phyloP scores from a whole-genome alignment of 345 rosid species.

The Citropsis articulata region DNA sequence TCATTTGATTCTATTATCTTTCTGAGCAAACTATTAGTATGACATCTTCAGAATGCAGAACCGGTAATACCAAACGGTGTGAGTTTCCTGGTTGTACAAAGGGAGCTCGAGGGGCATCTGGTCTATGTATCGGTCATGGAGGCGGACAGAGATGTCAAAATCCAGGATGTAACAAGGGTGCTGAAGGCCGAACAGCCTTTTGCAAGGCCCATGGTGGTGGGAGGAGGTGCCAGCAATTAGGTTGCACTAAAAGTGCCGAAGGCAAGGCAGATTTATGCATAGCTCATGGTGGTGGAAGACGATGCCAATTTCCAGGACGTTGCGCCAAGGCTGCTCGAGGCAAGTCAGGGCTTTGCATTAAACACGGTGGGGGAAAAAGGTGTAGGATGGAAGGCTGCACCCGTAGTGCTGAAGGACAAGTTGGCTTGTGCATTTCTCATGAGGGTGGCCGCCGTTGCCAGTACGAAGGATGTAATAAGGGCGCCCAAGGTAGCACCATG shows the following conservation, averaged over 20 bases:
- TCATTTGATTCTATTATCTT: not conserved
- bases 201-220: constrained; percentile 98
- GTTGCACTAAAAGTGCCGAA: constrained; percentile 96
- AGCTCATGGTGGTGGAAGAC: constrained; percentile 92
- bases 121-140: constrained; percentile 92
- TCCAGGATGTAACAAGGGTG: constrained; percentile 82
- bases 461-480: constrained; percentile 54
- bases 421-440: constrained; percentile 91
- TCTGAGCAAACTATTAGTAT: constrained; percentile 56
- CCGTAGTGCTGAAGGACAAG: constrained; percentile 95
- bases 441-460: constrained; percentile 97
- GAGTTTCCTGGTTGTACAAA: constrained; percentile 72
- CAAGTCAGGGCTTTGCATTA: constrained; percentile 89
- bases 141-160: constrained; percentile 96
- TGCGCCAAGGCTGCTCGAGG: constrained; percentile 93
- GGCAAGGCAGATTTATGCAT: constrained; percentile 89
- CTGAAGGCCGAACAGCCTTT: constrained; percentile 88
- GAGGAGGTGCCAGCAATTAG: constrained; percentile 83
- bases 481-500: constrained; percentile 96
- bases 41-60: constrained; percentile 51
- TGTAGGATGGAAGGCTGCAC: constrained; percentile 77
- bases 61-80: constrained; percentile 61
- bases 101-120: constrained; percentile 93
- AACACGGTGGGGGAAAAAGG: constrained; percentile 95
- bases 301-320: constrained; percentile 69